Conservation (phyloP, 192 early-diverging fungal species). For the Kickxella alabastrina region DNA sequence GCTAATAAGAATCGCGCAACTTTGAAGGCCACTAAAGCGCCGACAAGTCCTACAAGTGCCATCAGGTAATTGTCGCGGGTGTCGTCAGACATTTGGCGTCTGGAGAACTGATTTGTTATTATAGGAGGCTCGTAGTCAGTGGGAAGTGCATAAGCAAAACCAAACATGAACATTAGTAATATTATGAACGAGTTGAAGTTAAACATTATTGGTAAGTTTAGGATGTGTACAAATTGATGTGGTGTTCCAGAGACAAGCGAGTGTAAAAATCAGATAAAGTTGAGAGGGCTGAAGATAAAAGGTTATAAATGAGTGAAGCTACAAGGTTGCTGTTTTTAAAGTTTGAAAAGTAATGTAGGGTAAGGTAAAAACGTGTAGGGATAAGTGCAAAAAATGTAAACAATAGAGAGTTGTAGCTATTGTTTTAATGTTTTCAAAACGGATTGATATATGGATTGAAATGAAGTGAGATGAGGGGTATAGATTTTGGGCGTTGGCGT, state of each 20-base stretch:
- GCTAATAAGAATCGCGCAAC: neutral
- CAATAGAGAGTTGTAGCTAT: neutral
- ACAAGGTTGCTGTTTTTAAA: too few relatives aligned
- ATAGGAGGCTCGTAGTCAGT: neutral
- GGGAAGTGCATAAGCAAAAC: neutral
- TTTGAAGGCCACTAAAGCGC: conserved; percentile 4
- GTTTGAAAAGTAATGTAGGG: too few relatives aligned
- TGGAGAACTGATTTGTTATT: neutral
- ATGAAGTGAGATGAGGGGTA: too few relatives aligned
- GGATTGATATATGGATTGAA: too few relatives aligned
- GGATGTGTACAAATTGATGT: too few relatives aligned
- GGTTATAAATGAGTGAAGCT: too few relatives aligned
- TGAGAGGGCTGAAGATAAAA: too few relatives aligned
- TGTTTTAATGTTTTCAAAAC: too few relatives aligned
- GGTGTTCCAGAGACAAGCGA: too few relatives aligned
- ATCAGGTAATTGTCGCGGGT: conserved; percentile 1
- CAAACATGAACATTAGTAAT: neutral
- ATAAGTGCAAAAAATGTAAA: neutral
- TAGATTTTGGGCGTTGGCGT: too few relatives aligned
- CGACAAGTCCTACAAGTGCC: neutral
- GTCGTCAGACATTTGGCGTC: neutral
- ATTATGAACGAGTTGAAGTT: neutral
- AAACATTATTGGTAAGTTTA: neutral
- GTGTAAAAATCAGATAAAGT: too few relatives aligned
- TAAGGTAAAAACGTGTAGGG: too few relatives aligned